Evolutionary conservation across 139 green algal species (phyloP).

Genomic region (Zygnema cylindricum): DNA sequence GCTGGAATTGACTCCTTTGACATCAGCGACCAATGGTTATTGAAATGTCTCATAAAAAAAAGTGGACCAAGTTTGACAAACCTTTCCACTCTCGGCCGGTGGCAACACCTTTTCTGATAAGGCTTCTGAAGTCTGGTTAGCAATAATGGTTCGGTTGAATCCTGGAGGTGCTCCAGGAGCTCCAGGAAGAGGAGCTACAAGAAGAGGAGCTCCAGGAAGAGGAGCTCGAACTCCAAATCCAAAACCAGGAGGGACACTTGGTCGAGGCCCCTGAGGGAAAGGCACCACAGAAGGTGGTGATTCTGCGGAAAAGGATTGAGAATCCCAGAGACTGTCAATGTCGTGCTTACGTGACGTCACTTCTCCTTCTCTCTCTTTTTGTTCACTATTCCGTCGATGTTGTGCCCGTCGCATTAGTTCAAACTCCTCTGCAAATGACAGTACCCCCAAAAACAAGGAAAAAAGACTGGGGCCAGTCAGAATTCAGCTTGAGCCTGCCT

Average conservation of each 20-base stretch:
- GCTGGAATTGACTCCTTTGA: too few relatives aligned
- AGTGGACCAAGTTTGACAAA: too few relatives aligned
- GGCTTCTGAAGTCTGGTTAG: too few relatives aligned
- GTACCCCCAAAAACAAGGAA: too few relatives aligned
- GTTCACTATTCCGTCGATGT: not conserved
- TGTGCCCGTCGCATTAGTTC: not conserved
- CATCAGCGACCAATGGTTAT: too few relatives aligned
- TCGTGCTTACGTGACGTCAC: not conserved
- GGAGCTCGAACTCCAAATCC: not conserved
- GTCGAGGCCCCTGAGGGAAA: not conserved
- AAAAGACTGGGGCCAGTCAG: not conserved
- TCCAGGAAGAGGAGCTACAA: not conserved
- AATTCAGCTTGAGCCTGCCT: not conserved
- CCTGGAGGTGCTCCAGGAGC: too few relatives aligned
- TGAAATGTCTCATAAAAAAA: too few relatives aligned
- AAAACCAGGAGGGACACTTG: not conserved
- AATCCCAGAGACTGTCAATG: not conserved
- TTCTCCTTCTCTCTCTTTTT: not conserved
- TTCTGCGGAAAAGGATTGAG: not conserved
- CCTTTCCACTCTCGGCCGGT: too few relatives aligned
- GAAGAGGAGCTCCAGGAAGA: not conserved
- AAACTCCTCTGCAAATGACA: conserved; percentile 1
- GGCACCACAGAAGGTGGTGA: not conserved
- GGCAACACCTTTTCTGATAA: too few relatives aligned
- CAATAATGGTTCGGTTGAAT: too few relatives aligned